Base-by-base conservation (phyloP, 345 rosid species). In the Rhizophora mangle region DNA sequence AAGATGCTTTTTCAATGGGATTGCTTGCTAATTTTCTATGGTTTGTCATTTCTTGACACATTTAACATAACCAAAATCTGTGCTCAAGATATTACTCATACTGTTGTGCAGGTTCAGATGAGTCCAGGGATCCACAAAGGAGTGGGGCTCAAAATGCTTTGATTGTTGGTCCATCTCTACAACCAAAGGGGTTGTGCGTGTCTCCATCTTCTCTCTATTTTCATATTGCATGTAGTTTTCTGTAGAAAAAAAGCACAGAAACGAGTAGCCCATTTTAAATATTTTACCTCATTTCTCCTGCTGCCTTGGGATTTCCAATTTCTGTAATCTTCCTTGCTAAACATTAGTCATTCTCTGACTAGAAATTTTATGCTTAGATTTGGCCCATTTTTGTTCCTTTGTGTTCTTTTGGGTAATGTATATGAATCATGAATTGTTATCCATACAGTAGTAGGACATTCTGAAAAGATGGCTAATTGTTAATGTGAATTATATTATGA, bases 131-230 rank as follows among this genome's bases (percentile, higher is more conserved):
- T 81, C 49, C 76, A n/a, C 86, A 75, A 22, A 85, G 81, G 82
- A 73, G 79, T 63, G 87, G 79, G 59, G 67, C 81, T 43, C 92
- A 84, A 73, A 95, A 76, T 80, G 86, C 97, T 59, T 70, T 90
- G 61, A 82, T 82, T 74, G 89, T 87, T 78, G 99, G 97, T 80
- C 99, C 96, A 68, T 85, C 95, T 78, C 18, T 85, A 60, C 95
- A 83, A 69, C 79, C 90, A 24, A 90, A 82, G 70, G 85, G 83
- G 72, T 69, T 34, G 94, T 88, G 72, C 82, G 93, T 84, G 18
- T 39, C 21, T 6, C 27, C 22, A 15, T 24, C 29, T 10, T 56
- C 60, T 31, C 29, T 56, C 60, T 11, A 56, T 56, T 24, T 56
- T 56, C 29, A 56, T 10, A 56, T 56, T 7, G 1, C 11, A 15